Base-by-base conservation (phyloP, 2,329 filamentous ascomycete species). In the Huntiella savannae region DNA sequence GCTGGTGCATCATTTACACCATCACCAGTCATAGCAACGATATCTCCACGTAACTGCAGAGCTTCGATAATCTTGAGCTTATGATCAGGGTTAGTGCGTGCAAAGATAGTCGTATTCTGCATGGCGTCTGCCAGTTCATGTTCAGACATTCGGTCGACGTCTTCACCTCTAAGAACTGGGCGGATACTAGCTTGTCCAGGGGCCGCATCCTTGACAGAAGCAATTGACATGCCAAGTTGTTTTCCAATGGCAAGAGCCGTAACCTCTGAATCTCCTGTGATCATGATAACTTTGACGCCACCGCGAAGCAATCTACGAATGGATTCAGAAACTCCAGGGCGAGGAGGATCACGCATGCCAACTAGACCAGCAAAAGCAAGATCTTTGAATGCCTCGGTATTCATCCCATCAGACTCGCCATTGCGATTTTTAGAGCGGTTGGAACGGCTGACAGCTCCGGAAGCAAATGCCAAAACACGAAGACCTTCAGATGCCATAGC, bases 11-110 rank as follows among this genome's bases (percentile, higher is more conserved):
- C 91, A 55, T 98, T 98, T 50, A 98, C 92, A 42, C 91, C 91
- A 55, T 98, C 91, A 5, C 91, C 91, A 10, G 91, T 98, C 91
- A 98, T 98, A 49, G 91, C 92, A 40, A 98, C 91, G 45, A 98
- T 92, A 60, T 96, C 87, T 28, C 88, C 88, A 34, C 88, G 81
- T 48, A 82, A 77, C 62, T 98, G 91, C 19, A 98, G 73, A 0
- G 91, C 91, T 47, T 75, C 72, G 51, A 98, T 82, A 56, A 98
- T 98, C 62, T 94, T 96, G 67, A 98, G 75, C 64, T 98, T 98
- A 65, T 98, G 91, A 52, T 98, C 91, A 0, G 91, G 91, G 52
- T 85, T 94, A 2, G 91, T 96, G 45, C 92, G 79, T 13, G 91
- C 92, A 59, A 98, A 98, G 48, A 98, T 91, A 1, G 84, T 91